Evolutionary conservation across 352 stramenopile genomes (phyloP).

Genomic region (Phytophthora pluvialis): DNA sequence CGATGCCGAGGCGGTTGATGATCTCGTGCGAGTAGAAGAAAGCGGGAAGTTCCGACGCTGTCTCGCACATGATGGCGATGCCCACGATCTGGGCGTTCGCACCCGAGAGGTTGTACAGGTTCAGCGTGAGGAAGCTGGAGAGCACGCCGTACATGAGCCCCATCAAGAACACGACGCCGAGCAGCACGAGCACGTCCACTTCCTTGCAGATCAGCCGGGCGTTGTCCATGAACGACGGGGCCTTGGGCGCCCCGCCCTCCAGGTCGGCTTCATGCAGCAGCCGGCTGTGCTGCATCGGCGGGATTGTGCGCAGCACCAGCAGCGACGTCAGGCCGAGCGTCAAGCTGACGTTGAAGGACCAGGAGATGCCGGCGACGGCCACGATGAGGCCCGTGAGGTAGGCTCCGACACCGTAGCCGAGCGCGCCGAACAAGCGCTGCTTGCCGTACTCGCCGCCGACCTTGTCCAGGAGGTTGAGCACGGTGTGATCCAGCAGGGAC

Average conservation of each 20-base stretch:
- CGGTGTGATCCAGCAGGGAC: slow-evolving; percentile 74
- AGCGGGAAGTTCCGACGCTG: slow-evolving; percentile 74
- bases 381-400: slow-evolving; percentile 80
- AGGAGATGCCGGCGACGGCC: slow-evolving; percentile 62
- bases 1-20: slow-evolving; percentile 71
- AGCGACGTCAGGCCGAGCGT: slow-evolving; percentile 58
- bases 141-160: slow-evolving; percentile 84
- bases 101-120: slow-evolving; percentile 82
- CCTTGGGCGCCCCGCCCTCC: slow-evolving; percentile 17
- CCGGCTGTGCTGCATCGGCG: slow-evolving; percentile 47
- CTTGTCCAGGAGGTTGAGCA: slow-evolving; percentile 69
- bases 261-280: slow-evolving; percentile 29
- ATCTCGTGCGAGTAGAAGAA: slow-evolving; percentile 84
- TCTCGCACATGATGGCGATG: slow-evolving; percentile 84
- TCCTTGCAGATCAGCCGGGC: slow-evolving; percentile 43
- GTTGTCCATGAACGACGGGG: slow-evolving; percentile 56
- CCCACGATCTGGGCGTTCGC: slow-evolving; percentile 79
- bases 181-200: slow-evolving; percentile 68
- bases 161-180: slow-evolving; percentile 82
- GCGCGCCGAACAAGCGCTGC: slow-evolving; percentile 78
- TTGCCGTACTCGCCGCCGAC: slow-evolving; percentile 85
- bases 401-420: slow-evolving; percentile 68
- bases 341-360: slow-evolving; percentile 80
- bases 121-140: slow-evolving; percentile 84
- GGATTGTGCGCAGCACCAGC: slow-evolving; percentile 69